These are phyloP conservation scores for Aspergillus brunneoviolaceus DNA, from an alignment of 2,329 filamentous ascomycete genomes.

Conservation along the genomic window DNA sequence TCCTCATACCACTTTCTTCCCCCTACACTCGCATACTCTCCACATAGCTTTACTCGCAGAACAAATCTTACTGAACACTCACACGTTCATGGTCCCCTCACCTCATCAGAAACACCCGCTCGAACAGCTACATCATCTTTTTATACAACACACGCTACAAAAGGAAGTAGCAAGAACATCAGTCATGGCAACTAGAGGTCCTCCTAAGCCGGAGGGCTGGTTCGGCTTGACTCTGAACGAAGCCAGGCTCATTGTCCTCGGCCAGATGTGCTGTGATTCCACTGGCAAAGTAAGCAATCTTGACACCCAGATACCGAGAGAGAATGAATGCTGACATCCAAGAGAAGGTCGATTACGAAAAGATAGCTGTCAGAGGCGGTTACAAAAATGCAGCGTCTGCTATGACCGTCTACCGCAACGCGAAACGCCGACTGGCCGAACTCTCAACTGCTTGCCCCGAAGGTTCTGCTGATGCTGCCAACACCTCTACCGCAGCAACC, in stretches of 20 bases:
- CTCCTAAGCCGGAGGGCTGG: constrained; percentile 17
- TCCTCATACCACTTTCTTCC: not conserved
- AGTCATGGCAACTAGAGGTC: constrained; percentile 16
- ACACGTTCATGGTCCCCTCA: no score
- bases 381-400: constrained; percentile 40
- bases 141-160: no score
- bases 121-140: not conserved
- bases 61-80: not conserved
- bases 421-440: constrained; percentile 39
- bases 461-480: not conserved
- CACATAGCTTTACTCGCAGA: not conserved
- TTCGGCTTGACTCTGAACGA: constrained; percentile 19
- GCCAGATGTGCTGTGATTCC: constrained; percentile 15
- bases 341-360: constrained; percentile 40
- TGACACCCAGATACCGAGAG: not conserved
- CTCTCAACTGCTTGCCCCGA: not conserved
- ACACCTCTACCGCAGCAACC: constrained; percentile 8
- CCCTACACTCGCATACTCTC: not conserved
- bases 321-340: not conserved
- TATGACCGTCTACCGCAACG: constrained; percentile 33
- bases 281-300: constrained; percentile 16
- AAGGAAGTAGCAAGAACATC: not conserved
- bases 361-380: constrained; percentile 35
- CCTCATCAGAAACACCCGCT: not conserved
- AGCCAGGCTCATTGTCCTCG: constrained; percentile 22